Percentiles rank a stretch among this genome's conserved stretches.
Conservation (phyloP, 192 early-diverging fungal species). For the Gryganskiella cystojenkinii region DNA sequence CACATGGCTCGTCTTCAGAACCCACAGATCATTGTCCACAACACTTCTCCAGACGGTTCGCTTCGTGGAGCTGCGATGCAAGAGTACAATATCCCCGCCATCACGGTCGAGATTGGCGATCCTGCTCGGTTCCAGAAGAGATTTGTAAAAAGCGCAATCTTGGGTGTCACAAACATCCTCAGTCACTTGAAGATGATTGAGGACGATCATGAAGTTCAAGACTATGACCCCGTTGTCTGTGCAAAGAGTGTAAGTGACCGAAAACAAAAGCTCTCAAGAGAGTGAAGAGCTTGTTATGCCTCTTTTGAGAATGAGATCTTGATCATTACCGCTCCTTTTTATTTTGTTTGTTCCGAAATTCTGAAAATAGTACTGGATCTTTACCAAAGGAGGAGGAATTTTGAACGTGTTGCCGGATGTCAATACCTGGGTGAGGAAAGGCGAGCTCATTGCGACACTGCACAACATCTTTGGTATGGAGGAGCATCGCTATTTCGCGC, state of each 20-base stretch:
- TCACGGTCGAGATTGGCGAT: slow-evolving; percentile 94
- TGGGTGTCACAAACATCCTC: slow-evolving; percentile 71
- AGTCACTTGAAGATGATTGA: slow-evolving; percentile 73
- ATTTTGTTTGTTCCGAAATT: background rate
- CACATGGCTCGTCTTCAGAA: slow-evolving; percentile 88
- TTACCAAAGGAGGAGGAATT: slow-evolving; percentile 87
- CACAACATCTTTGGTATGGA: slow-evolving; percentile 92
- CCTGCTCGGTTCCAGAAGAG: slow-evolving; percentile 88
- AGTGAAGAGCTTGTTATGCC: too few relatives aligned
- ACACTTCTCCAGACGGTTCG: slow-evolving; percentile 77
- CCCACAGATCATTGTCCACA: slow-evolving; percentile 85
- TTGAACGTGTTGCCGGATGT: slow-evolving; percentile 86
- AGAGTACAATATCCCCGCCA: slow-evolving; percentile 80
- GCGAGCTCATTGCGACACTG: slow-evolving; percentile 85
- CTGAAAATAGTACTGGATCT: slow-evolving; percentile 74
- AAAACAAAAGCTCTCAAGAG: too few relatives aligned
- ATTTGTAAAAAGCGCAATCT: slow-evolving; percentile 75
- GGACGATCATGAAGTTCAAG: slow-evolving; percentile 60
- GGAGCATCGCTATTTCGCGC: slow-evolving; percentile 85
- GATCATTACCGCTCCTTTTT: background rate
- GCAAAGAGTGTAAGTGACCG: slow-evolving; percentile 58
- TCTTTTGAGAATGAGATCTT: too few relatives aligned
- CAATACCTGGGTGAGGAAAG: slow-evolving; percentile 84
- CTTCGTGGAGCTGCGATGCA: slow-evolving; percentile 80
- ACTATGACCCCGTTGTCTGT: slow-evolving; percentile 72